Percentiles rank a stretch among this genome's conserved stretches.
Conservation (phyloP, 1,284 basidiomycete genomes). For the Naganishia sp. region DNA sequence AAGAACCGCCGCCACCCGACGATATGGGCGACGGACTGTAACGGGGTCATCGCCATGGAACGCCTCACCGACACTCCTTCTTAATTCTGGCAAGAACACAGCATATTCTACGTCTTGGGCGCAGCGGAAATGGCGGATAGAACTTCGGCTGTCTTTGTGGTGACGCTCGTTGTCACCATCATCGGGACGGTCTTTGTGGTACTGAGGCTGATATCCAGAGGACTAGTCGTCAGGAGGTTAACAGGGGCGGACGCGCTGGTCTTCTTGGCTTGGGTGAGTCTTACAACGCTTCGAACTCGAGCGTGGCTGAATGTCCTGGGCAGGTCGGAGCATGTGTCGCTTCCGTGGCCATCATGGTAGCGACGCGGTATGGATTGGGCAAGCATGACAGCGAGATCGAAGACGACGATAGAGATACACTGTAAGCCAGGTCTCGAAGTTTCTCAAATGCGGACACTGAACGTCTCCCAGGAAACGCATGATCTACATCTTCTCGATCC, state of each 20-base stretch:
- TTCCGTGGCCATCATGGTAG: constrained; percentile 42
- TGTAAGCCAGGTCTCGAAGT: background rate
- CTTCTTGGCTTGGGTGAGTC: constrained; percentile 47
- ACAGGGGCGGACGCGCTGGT: constrained; percentile 48
- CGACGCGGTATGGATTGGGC: constrained; percentile 45
- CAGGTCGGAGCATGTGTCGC: constrained; percentile 31
- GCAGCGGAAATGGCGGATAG: constrained; percentile 4
- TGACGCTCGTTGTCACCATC: constrained; percentile 42
- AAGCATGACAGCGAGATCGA: constrained; percentile 42
- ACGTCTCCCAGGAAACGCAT: constrained; percentile 38
- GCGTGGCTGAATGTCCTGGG: background rate
- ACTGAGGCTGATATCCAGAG: constrained; percentile 48
- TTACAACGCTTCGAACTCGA: background rate
- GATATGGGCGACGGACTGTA: no score
- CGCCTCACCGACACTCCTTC: no score
- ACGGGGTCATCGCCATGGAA: no score
- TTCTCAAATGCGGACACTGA: background rate
- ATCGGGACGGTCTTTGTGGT: constrained; percentile 46
- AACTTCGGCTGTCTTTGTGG: constrained; percentile 26
- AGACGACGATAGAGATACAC: constrained; percentile 7
- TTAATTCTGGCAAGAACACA: no score
- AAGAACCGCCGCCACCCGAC: no score
- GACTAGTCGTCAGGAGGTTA: constrained; percentile 43
- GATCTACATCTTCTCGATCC: constrained; percentile 50
- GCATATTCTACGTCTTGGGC: no score